A percentile compares a stretch with the other conserved stretches of the same genome.
These are phyloP conservation scores for Clavariopsis aquatica DNA, from an alignment of 495 filamentous ascomycete species.

Conservation along the genomic window DNA sequence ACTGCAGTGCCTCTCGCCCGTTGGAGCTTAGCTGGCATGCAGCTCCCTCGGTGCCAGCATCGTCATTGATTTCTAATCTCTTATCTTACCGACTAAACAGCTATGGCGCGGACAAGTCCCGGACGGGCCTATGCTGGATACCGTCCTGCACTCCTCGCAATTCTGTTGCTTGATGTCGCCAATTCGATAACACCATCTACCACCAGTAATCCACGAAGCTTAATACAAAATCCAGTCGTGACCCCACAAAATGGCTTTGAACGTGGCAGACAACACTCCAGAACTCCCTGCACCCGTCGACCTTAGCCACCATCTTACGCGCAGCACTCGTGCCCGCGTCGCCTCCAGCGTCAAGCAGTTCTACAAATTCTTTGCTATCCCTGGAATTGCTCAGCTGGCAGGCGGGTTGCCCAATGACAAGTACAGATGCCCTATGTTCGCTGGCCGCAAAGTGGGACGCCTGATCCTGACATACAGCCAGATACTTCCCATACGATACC, in stretches of 20 bases:
- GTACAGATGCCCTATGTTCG: not conserved
- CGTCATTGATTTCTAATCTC: constrained; percentile 31
- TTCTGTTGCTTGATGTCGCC: constrained; percentile 3
- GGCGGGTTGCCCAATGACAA: constrained; percentile 60
- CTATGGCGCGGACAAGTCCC: constrained; percentile 20
- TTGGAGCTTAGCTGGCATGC: not conserved
- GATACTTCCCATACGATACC: constrained; percentile 88
- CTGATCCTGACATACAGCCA: constrained; percentile 56
- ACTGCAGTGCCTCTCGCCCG: not conserved
- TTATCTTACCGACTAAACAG: constrained; percentile 1
- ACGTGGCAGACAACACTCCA: constrained; percentile 10
- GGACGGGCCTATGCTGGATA: constrained; percentile 5
- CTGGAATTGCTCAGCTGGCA: constrained; percentile 81
- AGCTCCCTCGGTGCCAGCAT: not conserved
- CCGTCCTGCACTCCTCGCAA: constrained; percentile 5
- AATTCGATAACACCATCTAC: not conserved
- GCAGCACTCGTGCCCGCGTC: constrained; percentile 61
- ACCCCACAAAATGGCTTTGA: constrained; percentile 2
- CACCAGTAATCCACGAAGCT: not conserved
- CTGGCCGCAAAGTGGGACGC: not conserved
- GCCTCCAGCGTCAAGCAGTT: constrained; percentile 71
- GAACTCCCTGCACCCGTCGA: constrained; percentile 59
- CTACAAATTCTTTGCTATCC: constrained; percentile 82
- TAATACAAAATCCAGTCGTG: not conserved
- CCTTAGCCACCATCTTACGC: constrained; percentile 75